Evolutionary conservation across 257 asterid species (phyloP).

Genomic region (Nicotiana undulata): DNA sequence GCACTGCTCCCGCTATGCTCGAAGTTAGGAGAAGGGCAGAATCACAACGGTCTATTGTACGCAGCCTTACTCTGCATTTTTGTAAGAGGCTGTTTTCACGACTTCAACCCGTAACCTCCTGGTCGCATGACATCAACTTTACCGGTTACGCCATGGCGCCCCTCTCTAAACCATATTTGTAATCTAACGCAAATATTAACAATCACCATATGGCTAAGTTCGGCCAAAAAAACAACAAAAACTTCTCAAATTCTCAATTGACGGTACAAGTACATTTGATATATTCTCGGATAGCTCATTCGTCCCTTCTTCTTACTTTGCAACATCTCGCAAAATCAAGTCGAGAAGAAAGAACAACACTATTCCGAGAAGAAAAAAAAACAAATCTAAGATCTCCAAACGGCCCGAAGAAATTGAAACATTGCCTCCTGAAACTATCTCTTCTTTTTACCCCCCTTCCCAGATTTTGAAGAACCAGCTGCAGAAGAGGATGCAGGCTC

Average conservation of each 20-base stretch:
- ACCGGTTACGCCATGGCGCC: too few relatives aligned
- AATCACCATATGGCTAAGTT: background rate
- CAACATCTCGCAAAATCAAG: background rate
- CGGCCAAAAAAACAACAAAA: background rate
- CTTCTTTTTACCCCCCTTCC: conserved; percentile 88
- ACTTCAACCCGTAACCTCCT: too few relatives aligned
- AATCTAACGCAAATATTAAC: background rate
- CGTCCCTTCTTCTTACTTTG: background rate
- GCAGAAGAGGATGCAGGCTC: conserved; percentile 58
- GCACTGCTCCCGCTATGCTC: too few relatives aligned
- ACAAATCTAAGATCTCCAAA: background rate
- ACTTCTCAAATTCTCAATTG: background rate
- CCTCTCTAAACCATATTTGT: background rate
- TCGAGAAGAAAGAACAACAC: background rate
- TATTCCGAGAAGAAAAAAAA: background rate
- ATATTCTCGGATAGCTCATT: background rate
- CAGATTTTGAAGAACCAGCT: conserved; percentile 62
- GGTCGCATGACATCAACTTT: too few relatives aligned
- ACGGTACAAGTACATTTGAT: background rate
- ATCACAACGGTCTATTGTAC: too few relatives aligned
- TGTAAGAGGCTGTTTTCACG: too few relatives aligned
- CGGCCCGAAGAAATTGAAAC: background rate
- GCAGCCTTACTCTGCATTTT: too few relatives aligned
- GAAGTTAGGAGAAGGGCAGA: too few relatives aligned
- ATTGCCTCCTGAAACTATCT: conserved; percentile 25